Conservation (phyloP, 371 early-diverging fungal genomes). For the Mortierella sp. region DNA sequence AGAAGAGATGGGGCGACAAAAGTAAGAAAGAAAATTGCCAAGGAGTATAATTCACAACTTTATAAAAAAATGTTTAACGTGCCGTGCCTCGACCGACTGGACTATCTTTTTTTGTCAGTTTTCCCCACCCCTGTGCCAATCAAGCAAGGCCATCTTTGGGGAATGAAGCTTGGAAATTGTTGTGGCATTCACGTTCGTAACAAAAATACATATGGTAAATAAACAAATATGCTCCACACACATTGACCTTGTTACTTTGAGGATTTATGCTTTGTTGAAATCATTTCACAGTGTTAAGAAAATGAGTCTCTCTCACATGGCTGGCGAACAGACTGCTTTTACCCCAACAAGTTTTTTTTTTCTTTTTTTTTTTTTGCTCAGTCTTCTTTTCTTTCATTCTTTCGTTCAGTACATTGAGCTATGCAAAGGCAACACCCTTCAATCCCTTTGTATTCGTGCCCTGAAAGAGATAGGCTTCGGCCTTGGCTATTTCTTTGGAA, state of each 20-base stretch:
- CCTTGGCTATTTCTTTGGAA: no score
- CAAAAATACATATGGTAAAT: background rate
- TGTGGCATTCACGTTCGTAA: background rate
- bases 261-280: background rate
- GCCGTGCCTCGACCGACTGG: background rate
- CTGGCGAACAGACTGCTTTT: slow-evolving; percentile 6
- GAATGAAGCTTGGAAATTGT: background rate
- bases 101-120: background rate
- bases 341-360: slow-evolving; percentile 27
- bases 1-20: background rate
- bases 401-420: no score
- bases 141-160: background rate
- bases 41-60: background rate
- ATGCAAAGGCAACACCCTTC: no score
- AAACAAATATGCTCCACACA: background rate
- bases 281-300: background rate
- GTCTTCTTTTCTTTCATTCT: no score
- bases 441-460: no score
- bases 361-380: background rate
- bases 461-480: no score
- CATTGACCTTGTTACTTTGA: background rate
- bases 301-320: slow-evolving; percentile 32
- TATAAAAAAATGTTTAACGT: background rate
- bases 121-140: background rate
- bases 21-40: background rate